phyloP scores from a whole-genome alignment of 345 rosid species.

The Populus tremula region DNA sequence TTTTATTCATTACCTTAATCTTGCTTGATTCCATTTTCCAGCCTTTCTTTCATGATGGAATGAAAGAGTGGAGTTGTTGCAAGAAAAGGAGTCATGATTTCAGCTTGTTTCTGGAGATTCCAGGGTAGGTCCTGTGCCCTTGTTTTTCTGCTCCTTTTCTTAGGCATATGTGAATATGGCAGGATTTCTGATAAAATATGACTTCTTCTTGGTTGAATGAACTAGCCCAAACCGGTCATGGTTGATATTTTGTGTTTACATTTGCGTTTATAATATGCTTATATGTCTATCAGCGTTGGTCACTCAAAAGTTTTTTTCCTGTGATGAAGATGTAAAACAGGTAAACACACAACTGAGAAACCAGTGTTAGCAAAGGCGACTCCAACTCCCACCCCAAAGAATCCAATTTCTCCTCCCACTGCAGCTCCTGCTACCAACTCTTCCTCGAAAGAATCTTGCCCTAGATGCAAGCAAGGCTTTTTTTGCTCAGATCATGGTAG shows the following conservation, averaged over 20 bases:
- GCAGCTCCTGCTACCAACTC: slow-evolving; percentile 34
- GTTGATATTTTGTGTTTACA: not conserved
- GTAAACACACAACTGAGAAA: slow-evolving; percentile 90
- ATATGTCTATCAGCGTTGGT: not conserved
- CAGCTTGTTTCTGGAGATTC: slow-evolving; percentile 72
- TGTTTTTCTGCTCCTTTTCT: too few relatives aligned
- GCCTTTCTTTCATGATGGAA: slow-evolving; percentile 94
- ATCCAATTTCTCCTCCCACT: slow-evolving; percentile 31
- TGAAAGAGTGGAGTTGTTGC: slow-evolving; percentile 99
- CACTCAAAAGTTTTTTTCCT: slow-evolving; percentile 8
- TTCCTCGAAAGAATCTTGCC: slow-evolving; percentile 60
- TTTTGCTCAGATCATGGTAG: slow-evolving; percentile 95
- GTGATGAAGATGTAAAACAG: slow-evolving; percentile 78
- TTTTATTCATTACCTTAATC: not conserved
- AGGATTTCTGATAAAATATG: not conserved
- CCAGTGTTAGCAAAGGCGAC: slow-evolving; percentile 56
- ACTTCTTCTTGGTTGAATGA: not conserved
- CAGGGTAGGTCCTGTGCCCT: slow-evolving; percentile 50
- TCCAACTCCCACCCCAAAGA: slow-evolving; percentile 28
- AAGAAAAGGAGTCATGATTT: slow-evolving; percentile 94
- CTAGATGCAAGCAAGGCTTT: slow-evolving; percentile 91
- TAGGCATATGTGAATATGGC: not conserved
- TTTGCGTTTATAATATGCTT: not conserved
- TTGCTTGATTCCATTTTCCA: slow-evolving; percentile 31
- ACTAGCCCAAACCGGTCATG: not conserved